phyloP scores from a whole-genome alignment of 176 grass and related monocot genomes.

The Juncus effusus region DNA sequence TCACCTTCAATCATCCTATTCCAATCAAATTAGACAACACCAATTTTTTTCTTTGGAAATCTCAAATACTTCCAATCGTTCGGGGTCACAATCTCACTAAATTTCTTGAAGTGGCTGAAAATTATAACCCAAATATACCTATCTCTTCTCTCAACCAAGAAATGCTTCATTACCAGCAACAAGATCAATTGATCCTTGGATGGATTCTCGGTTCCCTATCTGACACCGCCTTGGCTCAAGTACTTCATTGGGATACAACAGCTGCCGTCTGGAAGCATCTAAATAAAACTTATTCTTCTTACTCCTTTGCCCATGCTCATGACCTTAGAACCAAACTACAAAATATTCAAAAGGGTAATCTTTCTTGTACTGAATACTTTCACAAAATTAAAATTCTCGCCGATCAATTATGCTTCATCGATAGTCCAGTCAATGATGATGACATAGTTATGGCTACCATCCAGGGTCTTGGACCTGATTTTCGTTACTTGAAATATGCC shows the following conservation, averaged over 20 bases:
- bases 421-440: neutral
- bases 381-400: neutral
- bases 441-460: neutral
- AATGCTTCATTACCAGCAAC: neutral
- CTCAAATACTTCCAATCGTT: neutral
- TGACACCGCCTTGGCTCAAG: neutral
- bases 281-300: neutral
- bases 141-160: neutral
- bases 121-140: neutral
- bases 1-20: neutral
- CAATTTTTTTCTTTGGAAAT: neutral
- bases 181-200: neutral
- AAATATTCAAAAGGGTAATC: neutral
- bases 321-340: neutral
- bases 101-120: neutral
- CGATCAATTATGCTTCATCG: neutral
- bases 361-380: neutral
- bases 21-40: neutral
- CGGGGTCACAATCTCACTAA: neutral
- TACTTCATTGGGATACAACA: neutral
- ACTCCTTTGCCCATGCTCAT: neutral
- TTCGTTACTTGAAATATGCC: no score
- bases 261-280: neutral
- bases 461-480: neutral
- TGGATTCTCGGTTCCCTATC: neutral